These are phyloP conservation scores for Scedosporium apiospermum DNA, from an alignment of 2,329 filamentous ascomycete genomes.

Conservation along the genomic window DNA sequence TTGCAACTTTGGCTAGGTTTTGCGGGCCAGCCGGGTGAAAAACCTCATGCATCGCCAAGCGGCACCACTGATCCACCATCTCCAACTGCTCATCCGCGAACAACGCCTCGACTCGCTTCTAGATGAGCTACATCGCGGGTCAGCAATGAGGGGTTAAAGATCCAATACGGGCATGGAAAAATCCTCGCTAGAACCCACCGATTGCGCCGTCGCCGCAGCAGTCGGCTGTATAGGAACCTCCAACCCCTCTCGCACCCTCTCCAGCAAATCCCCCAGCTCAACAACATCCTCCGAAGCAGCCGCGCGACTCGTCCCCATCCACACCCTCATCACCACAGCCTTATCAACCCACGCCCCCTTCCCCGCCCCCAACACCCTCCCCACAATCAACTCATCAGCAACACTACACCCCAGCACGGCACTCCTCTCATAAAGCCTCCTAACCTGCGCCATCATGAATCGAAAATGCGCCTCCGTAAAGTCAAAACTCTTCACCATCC, in stretches of 20 bases:
- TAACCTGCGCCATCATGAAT: slow-evolving; percentile 57
- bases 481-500: slow-evolving; percentile 51
- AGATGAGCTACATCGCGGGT: slow-evolving; percentile 52
- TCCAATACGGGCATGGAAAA: neutral
- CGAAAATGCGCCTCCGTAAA: slow-evolving; percentile 56
- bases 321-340: slow-evolving; percentile 56
- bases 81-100: slow-evolving; percentile 43
- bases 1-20: slow-evolving; percentile 60
- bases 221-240: slow-evolving; percentile 42
- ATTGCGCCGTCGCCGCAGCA: slow-evolving; percentile 59
- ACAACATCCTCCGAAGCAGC: slow-evolving; percentile 8
- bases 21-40: slow-evolving; percentile 56
- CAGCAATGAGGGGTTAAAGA: neutral
- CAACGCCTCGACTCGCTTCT: slow-evolving; percentile 63
- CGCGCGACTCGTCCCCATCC: slow-evolving; percentile 46
- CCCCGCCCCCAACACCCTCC: slow-evolving; percentile 40
- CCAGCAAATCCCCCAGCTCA: slow-evolving; percentile 11
- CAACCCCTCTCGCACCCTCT: slow-evolving; percentile 31
- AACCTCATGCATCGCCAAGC: slow-evolving; percentile 53
- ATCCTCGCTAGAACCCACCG: slow-evolving; percentile 31
- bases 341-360: slow-evolving; percentile 57
- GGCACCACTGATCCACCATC: slow-evolving; percentile 61
- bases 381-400: slow-evolving; percentile 54
- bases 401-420: slow-evolving; percentile 37
- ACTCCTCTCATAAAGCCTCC: slow-evolving; percentile 49